A percentile compares a stretch with the other conserved stretches of the same genome.
Evolutionary conservation across 1,284 basidiomycete species (phyloP).

Genomic region (Vanrija humicola): DNA sequence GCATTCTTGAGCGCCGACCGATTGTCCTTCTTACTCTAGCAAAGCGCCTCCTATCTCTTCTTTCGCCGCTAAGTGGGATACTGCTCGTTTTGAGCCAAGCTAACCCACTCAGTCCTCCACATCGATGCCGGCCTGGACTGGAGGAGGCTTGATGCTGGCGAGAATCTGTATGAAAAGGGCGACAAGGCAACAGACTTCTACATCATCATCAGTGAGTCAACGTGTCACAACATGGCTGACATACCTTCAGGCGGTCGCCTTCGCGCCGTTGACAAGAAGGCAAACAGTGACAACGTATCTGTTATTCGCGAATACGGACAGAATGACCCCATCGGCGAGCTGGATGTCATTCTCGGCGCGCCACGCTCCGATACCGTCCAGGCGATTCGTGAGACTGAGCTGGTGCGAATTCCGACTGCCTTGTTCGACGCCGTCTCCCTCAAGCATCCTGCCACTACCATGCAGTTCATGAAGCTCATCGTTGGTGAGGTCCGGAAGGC

Average conservation of each 20-base stretch:
- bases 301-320: constrained; percentile 94
- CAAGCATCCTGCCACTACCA: constrained; percentile 88
- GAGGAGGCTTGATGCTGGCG: constrained; percentile 94
- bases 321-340: constrained; percentile 65
- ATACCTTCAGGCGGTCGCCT: constrained; percentile 66
- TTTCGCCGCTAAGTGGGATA: constrained; percentile 76
- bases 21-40: constrained; percentile 95
- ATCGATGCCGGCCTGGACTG: constrained; percentile 97
- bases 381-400: constrained; percentile 95
- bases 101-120: constrained; percentile 66
- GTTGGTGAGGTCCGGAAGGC: constrained; percentile 85
- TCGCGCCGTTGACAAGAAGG: constrained; percentile 65
- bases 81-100: not conserved
- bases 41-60: constrained; percentile 86
- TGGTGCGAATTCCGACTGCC: constrained; percentile 96
- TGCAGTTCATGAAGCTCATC: constrained; percentile 91
- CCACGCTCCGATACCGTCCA: constrained; percentile 85
- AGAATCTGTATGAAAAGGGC: constrained; percentile 70
- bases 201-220: constrained; percentile 73
- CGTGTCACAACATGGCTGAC: not conserved
- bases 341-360: constrained; percentile 97
- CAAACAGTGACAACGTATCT: constrained; percentile 61
- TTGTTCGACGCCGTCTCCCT: constrained; percentile 95
- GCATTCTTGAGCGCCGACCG: constrained; percentile 85
- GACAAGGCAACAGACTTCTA: constrained; percentile 92